These are phyloP conservation scores for Amaranthus hypochondriacus DNA, from an alignment of 148 eudicot species.

Conservation along the genomic window DNA sequence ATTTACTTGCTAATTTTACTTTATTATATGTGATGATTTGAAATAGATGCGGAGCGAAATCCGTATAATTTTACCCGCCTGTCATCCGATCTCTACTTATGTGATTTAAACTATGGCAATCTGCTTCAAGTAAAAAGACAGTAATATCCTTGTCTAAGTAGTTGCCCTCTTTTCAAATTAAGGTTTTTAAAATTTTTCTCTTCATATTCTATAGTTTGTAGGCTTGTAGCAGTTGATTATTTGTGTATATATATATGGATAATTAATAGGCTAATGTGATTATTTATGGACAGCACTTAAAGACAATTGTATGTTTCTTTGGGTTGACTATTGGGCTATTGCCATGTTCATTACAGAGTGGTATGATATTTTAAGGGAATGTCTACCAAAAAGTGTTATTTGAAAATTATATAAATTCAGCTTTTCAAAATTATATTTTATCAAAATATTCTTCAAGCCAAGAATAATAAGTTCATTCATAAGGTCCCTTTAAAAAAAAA, in stretches of 20 bases:
- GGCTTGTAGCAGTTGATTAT: not conserved
- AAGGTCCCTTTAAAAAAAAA: too few species aligned
- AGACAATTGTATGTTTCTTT: not conserved
- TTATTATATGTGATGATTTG: too few species aligned
- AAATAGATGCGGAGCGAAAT: too few species aligned
- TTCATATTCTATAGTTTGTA: not conserved
- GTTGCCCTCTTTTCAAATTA: not conserved
- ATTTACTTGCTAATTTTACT: too few species aligned
- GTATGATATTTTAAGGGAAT: conserved; percentile 2
- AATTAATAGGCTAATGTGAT: not conserved
- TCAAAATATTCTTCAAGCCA: too few species aligned
- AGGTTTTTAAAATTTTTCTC: not conserved
- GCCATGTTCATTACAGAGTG: conserved; percentile 23
- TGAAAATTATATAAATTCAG: not conserved
- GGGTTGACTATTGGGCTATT: conserved; percentile 1
- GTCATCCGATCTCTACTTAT: too few species aligned
- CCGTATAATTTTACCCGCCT: too few species aligned
- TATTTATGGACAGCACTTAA: not conserved
- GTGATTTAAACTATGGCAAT: too few species aligned
- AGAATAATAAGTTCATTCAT: too few species aligned
- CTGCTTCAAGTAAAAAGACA: conserved; percentile 2
- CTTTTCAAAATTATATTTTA: too few species aligned
- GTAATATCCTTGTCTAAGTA: not conserved
- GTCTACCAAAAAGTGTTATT: not conserved
- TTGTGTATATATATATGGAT: not conserved